Evolutionary conservation across 164 flowering plant genomes (phyloP).

Genomic region (Macadamia integrifolia): DNA sequence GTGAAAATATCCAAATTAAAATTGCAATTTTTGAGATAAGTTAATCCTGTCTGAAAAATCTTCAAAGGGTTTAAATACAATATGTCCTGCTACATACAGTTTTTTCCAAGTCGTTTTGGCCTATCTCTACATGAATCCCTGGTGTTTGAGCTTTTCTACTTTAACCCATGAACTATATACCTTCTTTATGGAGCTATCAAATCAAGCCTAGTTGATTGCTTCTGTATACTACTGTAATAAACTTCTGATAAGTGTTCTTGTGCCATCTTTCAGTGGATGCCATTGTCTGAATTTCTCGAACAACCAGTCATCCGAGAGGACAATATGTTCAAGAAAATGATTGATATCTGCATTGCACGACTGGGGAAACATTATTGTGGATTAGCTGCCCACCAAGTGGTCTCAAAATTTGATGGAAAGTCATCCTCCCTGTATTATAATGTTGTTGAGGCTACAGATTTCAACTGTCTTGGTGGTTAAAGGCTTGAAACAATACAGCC

Average conservation of each 20-base stretch:
- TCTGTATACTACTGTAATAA: background rate
- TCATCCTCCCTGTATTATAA: conserved; percentile 68
- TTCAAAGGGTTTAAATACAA: background rate
- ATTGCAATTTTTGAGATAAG: background rate
- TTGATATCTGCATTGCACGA: conserved; percentile 65
- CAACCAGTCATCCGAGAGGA: conserved; percentile 63
- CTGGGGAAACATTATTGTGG: conserved; percentile 67
- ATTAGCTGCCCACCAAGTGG: conserved; percentile 42
- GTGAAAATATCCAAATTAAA: too few species aligned
- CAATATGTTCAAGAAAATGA: conserved; percentile 67
- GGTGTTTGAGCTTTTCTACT: background rate
- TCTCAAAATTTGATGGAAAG: conserved; percentile 70
- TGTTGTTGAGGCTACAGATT: conserved; percentile 35
- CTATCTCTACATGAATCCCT: background rate
- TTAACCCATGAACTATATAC: background rate
- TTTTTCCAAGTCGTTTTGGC: background rate
- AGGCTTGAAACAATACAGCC: background rate
- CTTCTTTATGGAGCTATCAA: background rate
- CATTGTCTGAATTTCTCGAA: conserved; percentile 60
- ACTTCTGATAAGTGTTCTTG: background rate
- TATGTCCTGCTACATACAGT: background rate
- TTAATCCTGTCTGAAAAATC: background rate
- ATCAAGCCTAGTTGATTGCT: background rate
- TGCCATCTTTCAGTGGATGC: conserved; percentile 73
- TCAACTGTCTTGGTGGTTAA: conserved; percentile 37